Conservation (phyloP, 768 basidiomycete genomes). For the Candolleomyces eurysporus region DNA sequence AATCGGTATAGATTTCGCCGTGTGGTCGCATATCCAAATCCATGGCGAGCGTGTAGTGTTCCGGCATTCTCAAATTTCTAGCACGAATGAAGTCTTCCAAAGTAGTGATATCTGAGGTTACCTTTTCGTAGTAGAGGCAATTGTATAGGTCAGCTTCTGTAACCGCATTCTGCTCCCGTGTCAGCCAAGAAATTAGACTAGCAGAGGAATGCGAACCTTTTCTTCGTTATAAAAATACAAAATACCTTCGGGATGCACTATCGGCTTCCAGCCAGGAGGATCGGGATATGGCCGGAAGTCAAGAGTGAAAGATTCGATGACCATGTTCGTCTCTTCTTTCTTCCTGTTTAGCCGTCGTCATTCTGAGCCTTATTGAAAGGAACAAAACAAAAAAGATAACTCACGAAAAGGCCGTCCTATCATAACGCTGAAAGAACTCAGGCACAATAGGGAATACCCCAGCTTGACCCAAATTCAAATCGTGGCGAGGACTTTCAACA, state of each 20-base stretch:
- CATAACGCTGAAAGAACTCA: conserved; percentile 1
- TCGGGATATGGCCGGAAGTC: conserved; percentile 4
- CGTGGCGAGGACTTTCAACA: neutral
- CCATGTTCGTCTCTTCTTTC: neutral
- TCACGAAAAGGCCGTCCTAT: conserved; percentile 1
- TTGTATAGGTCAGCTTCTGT: conserved; percentile 47
- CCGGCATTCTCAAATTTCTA: conserved; percentile 25
- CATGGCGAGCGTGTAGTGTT: conserved; percentile 29
- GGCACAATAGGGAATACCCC: conserved; percentile 7
- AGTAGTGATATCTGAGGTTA: neutral
- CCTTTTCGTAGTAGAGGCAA: neutral
- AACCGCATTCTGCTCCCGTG: conserved; percentile 38
- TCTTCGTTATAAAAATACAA: conserved; percentile 52
- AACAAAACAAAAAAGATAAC: neutral
- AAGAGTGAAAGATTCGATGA: conserved; percentile 6
- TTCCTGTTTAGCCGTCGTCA: too few species aligned
- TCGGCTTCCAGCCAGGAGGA: conserved; percentile 42
- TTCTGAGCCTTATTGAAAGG: too few species aligned
- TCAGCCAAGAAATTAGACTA: neutral
- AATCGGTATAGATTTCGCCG: conserved; percentile 20
- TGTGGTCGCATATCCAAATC: conserved; percentile 25
- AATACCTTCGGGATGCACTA: conserved; percentile 61
- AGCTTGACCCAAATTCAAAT: neutral
- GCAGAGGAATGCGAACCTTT: conserved; percentile 32
- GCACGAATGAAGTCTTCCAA: conserved; percentile 30